Evolutionary conservation across 139 green algal genomes (phyloP).

Genomic region (Chlamydomonas applanata): DNA sequence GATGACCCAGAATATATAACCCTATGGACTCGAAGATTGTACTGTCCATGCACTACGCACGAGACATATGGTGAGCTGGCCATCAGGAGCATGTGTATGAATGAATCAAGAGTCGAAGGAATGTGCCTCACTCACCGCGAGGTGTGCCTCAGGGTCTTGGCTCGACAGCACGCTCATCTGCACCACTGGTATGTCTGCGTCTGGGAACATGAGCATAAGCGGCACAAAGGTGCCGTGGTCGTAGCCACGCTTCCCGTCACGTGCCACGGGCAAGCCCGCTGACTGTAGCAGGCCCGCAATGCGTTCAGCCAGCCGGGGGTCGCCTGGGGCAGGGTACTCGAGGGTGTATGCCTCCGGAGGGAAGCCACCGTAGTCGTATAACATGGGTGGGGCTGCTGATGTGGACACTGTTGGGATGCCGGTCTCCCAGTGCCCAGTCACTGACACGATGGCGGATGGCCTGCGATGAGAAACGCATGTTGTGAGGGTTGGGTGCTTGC

Average conservation of each 20-base stretch:
- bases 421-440: slow-evolving; percentile 16
- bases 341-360: slow-evolving; percentile 51
- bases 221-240: slow-evolving; percentile 83
- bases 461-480: no score
- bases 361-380: slow-evolving; percentile 75
- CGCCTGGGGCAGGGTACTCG: slow-evolving; percentile 49
- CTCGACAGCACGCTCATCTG: slow-evolving; percentile 52
- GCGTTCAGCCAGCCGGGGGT: slow-evolving; percentile 38
- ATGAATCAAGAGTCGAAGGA: not conserved
- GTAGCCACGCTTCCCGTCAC: not conserved
- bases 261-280: not conserved
- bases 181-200: slow-evolving; percentile 65
- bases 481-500: no score
- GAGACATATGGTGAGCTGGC: not conserved
- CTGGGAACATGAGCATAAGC: slow-evolving; percentile 65
- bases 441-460: slow-evolving; percentile 2
- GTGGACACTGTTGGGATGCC: slow-evolving; percentile 29
- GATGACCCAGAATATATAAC: no score
- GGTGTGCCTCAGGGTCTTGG: slow-evolving; percentile 40
- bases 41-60: no score
- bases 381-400: slow-evolving; percentile 15
- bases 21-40: no score
- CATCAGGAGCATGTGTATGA: not conserved
- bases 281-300: not conserved
- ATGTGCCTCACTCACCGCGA: not conserved